These are phyloP conservation scores for Tulasnella calospora DNA, from an alignment of 768 basidiomycete species.

Conservation along the genomic window DNA sequence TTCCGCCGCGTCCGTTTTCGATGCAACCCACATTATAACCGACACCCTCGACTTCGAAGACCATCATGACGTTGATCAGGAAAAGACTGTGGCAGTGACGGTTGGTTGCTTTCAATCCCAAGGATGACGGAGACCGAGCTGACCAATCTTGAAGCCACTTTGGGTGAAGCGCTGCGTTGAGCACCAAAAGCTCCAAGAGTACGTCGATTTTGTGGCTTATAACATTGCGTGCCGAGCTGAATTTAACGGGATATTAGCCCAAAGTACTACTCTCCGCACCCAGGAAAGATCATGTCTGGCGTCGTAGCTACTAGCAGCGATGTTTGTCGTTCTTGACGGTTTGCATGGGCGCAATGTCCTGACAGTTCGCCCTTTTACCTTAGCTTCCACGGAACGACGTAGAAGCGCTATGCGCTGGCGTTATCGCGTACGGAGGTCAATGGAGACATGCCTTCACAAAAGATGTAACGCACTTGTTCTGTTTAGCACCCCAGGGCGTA, in stretches of 20 bases:
- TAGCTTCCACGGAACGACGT: slow-evolving; percentile 61
- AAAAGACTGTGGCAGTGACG: slow-evolving; percentile 40
- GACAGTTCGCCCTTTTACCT: not conserved
- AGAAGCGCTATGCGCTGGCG: slow-evolving; percentile 66
- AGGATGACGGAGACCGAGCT: slow-evolving; percentile 16
- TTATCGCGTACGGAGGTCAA: slow-evolving; percentile 74
- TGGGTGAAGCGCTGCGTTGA: slow-evolving; percentile 70
- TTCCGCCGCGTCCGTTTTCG: slow-evolving; percentile 35
- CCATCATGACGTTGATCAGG: slow-evolving; percentile 47
- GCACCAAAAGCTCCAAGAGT: slow-evolving; percentile 56
- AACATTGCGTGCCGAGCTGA: not conserved
- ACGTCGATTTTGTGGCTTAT: slow-evolving; percentile 32
- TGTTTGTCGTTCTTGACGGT: slow-evolving; percentile 39
- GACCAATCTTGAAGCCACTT: slow-evolving; percentile 40
- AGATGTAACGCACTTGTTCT: slow-evolving; percentile 85
- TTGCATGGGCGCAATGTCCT: slow-evolving; percentile 11
- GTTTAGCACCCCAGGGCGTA: slow-evolving; percentile 40
- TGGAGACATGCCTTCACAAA: slow-evolving; percentile 70
- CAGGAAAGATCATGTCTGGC: slow-evolving; percentile 75
- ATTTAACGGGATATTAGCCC: slow-evolving; percentile 37
- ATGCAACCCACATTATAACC: slow-evolving; percentile 54
- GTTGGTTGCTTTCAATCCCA: slow-evolving; percentile 31
- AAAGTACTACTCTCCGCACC: slow-evolving; percentile 69
- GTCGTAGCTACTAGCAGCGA: slow-evolving; percentile 68
- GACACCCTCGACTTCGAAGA: slow-evolving; percentile 50